Evolutionary conservation across 2,329 filamentous ascomycete species (phyloP).

Genomic region (Penicillium freii): DNA sequence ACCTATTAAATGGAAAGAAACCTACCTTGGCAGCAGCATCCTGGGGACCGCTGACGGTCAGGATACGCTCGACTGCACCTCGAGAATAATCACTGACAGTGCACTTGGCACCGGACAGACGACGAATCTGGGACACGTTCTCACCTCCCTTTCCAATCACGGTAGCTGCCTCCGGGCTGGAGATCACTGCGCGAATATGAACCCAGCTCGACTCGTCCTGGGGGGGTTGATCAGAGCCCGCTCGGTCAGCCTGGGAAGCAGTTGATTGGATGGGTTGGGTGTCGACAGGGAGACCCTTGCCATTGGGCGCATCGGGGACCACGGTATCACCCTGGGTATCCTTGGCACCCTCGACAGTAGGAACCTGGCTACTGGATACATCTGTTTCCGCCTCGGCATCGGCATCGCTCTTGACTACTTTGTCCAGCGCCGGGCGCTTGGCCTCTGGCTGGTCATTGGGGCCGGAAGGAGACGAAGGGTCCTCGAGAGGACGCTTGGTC

Average conservation of each 20-base stretch:
- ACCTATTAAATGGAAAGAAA: constrained; percentile 13
- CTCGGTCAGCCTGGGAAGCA: constrained; percentile 53
- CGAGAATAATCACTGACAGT: constrained; percentile 98
- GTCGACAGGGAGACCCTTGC: constrained; percentile 51
- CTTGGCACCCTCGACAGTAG: constrained; percentile 20
- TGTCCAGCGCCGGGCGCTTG: constrained; percentile 94
- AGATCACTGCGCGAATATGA: constrained; percentile 94
- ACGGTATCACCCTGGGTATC: constrained; percentile 64
- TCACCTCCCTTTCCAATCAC: constrained; percentile 98
- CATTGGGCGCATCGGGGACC: constrained; percentile 62
- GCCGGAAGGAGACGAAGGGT: constrained; percentile 90
- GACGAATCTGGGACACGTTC: constrained; percentile 95
- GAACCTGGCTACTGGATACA: constrained; percentile 25
- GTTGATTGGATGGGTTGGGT: constrained; percentile 61
- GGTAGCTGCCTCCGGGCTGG: constrained; percentile 93
- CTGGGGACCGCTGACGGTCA: constrained; percentile 94
- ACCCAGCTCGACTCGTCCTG: constrained; percentile 96
- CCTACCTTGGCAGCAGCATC: constrained; percentile 93
- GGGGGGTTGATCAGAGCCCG: constrained; percentile 48
- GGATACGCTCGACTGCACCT: constrained; percentile 92
- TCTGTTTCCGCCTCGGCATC: constrained; percentile 43
- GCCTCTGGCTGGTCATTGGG: constrained; percentile 92
- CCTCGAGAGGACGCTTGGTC: constrained; percentile 89
- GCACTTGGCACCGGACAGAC: constrained; percentile 94
- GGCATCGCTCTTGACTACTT: constrained; percentile 68